Evolutionary conservation across 768 basidiomycete genomes (phyloP), one percentile per base, ranked within the genome.

Genomic region (Pleurotus sapidus): DNA sequence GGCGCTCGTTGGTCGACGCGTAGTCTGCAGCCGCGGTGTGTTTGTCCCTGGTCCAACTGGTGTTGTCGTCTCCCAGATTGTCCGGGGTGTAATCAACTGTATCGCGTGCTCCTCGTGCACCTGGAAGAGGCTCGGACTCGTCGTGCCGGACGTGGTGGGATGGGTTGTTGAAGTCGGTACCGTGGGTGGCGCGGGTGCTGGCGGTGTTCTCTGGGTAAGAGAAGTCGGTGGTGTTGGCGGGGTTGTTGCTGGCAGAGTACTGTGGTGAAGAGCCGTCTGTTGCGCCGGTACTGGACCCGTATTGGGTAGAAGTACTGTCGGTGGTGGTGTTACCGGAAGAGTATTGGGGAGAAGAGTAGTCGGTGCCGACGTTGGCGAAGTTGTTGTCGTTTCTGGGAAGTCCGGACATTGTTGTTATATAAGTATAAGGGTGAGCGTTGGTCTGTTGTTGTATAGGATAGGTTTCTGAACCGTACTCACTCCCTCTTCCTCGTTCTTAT

Each of bases 61-160:
- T 34, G 8, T 34, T 34, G 30, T 34, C 30, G 8, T 34, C 8
- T 34, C 30, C 30, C 3, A 34, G 3, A 34, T 34, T 71, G 12
- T 71, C 70, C 0, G 75, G 63, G 53, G 62, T 68, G 67, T 80
- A 82, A 62, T 80, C 75, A 18, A 68, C 62, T 2, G 69, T 57
- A 1, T 66, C 61, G 3, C 63, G 60, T 4, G 60, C 67, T 18
- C 70, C 70, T 18, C 59, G 68, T 0, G 76, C 67, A 15, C 76
- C 75, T 6, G 83, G 81, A 34, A 84, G 77, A 24, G 75, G 75
- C 43, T 84, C 81, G 24, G 73, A 70, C 6, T 25, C 27, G n/a
- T 73, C 64, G 34, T 71, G 63, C 68, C 87, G 84, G 45, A 78
- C 61, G 54, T 74, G 81, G 65, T 82, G 76, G 49, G 63, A 57